Percentiles rank a stretch among this genome's conserved stretches.
Conservation (phyloP, 176 grass and related monocot genomes). For the Eremochloa ophiuroides region DNA sequence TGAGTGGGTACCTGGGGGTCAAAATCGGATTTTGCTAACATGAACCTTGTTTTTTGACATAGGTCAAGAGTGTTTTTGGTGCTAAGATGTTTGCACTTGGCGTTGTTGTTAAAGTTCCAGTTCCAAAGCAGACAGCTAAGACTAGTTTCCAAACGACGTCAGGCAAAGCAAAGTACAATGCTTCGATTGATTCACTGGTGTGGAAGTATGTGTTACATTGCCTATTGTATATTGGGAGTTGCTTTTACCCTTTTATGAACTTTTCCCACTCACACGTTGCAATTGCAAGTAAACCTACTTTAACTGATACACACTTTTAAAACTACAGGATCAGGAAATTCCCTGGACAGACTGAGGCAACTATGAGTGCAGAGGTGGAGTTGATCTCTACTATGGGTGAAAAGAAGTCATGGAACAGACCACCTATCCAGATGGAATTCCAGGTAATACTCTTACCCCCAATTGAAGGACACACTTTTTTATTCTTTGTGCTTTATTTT, state of each 20-base stretch:
- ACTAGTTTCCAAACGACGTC: constrained; percentile 97
- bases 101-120: constrained; percentile 92
- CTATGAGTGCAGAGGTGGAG: constrained; percentile 97
- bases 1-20: neutral
- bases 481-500: neutral
- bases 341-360: constrained; percentile 97
- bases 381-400: constrained; percentile 98
- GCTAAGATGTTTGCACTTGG: constrained; percentile 99
- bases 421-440: constrained; percentile 99
- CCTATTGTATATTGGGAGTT: neutral
- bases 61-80: constrained; percentile 98
- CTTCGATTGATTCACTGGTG: constrained; percentile 93
- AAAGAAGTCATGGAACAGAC: constrained; percentile 90
- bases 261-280: neutral
- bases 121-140: constrained; percentile 99
- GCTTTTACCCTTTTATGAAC: neutral
- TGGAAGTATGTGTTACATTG: constrained; percentile 84
- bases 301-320: constrained; percentile 27
- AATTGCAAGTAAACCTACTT: neutral
- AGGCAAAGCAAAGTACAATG: constrained; percentile 99
- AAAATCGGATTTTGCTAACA: constrained; percentile 28
- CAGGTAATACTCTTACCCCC: constrained; percentile 53
- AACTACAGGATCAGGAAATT: constrained; percentile 95
- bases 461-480: neutral
- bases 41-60: neutral